phyloP scores from a whole-genome alignment of 352 stramenopile genomes.

The Pythium guiyangense region DNA sequence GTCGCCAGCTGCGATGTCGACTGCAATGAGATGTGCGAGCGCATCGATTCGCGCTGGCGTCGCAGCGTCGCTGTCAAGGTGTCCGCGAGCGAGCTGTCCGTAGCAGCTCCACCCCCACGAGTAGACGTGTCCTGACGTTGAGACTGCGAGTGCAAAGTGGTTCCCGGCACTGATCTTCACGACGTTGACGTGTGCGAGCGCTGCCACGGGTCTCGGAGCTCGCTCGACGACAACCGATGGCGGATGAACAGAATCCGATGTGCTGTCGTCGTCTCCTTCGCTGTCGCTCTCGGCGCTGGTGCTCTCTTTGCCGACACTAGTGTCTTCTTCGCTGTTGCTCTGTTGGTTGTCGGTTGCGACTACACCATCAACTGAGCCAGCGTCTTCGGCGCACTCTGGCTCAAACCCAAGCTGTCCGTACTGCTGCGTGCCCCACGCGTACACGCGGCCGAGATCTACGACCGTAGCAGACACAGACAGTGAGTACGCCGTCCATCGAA shows the following conservation, averaged over 20 bases:
- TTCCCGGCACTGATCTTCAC: slow-evolving; percentile 51
- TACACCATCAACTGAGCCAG: too few relatives aligned
- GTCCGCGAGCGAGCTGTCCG: slow-evolving; percentile 50
- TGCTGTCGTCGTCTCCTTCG: slow-evolving; percentile 1
- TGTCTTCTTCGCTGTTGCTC: too few relatives aligned
- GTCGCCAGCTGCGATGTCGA: slow-evolving; percentile 46
- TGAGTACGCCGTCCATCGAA: too few relatives aligned
- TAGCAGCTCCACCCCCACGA: slow-evolving; percentile 55
- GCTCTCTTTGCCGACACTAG: slow-evolving; percentile 2
- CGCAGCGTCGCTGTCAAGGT: slow-evolving; percentile 10
- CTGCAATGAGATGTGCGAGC: slow-evolving; percentile 20
- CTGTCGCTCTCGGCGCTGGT: background rate
- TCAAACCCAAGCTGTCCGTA: slow-evolving; percentile 58
- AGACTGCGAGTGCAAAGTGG: slow-evolving; percentile 57
- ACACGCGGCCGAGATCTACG: slow-evolving; percentile 37
- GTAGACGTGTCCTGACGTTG: slow-evolving; percentile 31
- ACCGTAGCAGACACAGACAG: background rate
- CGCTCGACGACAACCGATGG: slow-evolving; percentile 21
- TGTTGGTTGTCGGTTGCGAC: too few relatives aligned
- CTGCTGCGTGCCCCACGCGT: slow-evolving; percentile 49
- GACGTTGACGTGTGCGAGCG: slow-evolving; percentile 18
- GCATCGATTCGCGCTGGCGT: too few relatives aligned
- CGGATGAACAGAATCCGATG: background rate
- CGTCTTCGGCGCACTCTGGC: background rate
- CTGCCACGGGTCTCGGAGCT: slow-evolving; percentile 14